Evolutionary conservation across 176 grass and related monocot genomes (phyloP), one percentile per base, ranked within the genome.

Genomic region (Chrysopogon serrulatus): DNA sequence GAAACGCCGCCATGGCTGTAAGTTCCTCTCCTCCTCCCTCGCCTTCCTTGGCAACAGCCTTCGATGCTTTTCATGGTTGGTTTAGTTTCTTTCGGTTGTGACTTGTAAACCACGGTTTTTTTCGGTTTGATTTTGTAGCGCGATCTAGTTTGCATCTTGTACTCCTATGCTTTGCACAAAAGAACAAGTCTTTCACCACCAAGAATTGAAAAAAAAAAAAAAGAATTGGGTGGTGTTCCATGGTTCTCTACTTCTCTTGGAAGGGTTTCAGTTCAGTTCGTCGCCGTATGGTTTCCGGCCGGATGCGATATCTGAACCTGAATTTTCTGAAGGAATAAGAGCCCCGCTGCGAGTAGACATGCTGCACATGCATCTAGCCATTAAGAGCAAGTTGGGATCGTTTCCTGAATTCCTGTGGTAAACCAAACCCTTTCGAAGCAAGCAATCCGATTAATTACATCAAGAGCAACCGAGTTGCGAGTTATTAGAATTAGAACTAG

Each of bases 1-100:
- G 43, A 42, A 43, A 65, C 63, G 5, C 13, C 61, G 8, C 35
- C 80, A 90, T 90, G 88, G 88, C 88, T 6, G 88, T 90, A 62
- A 90, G 88, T 49, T 66, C 32, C 8, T 30, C 24, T 42, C 19
- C 10, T 36, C 18, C 26, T 43, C 17, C 16, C 11, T 72, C 43
- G 48, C 13, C 31, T 34, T 53, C 47, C 71, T 8, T 74, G 30
- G 30, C 45, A 18, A 53, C 28, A 76, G 8, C 57, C 30, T 14
- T 47, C 19, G 2, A 35, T 31, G 65, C 45, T 35, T 44, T 73
- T 21, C 21, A 30, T n/a, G 13, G 19, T 53, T 80, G 18, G 1
- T 44, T 54, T 56, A 35, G 3, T 44, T 66, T 23, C 28, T 23
- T 8, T 68, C 70, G 0, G 43, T 34, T 15, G 28, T 26, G 27